Evolutionary conservation across 1,284 basidiomycete species (phyloP).

Genomic region (Marasmius sp.): DNA sequence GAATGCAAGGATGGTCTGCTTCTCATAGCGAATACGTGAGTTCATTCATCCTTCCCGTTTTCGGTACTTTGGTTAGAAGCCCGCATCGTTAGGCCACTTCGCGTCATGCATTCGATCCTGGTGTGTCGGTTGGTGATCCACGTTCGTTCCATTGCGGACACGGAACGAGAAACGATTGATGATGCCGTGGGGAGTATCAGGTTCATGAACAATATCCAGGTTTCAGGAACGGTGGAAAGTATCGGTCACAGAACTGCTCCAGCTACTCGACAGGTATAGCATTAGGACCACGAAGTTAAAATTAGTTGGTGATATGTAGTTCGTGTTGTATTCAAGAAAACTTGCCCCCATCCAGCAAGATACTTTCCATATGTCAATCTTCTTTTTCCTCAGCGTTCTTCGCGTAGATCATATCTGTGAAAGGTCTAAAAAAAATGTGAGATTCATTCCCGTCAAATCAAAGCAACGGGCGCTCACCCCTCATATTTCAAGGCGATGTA

Average conservation of each 20-base stretch:
- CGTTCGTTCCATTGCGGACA: neutral
- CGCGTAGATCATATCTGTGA: conserved; percentile 9
- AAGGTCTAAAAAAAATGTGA: neutral
- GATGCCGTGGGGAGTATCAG: neutral
- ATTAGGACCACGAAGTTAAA: too few species aligned
- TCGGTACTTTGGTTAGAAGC: neutral
- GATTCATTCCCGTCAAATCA: neutral
- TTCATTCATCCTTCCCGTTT: neutral
- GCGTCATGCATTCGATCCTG: neutral
- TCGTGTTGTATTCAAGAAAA: too few species aligned
- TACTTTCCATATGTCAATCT: too few species aligned
- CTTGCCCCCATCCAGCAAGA: too few species aligned
- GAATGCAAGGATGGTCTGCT: neutral
- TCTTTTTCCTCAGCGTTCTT: neutral
- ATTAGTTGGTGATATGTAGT: too few species aligned
- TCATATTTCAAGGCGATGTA: neutral
- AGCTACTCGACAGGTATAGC: too few species aligned
- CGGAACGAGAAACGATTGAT: neutral
- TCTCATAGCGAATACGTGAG: neutral
- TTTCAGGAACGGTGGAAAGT: too few species aligned
- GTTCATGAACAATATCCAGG: neutral
- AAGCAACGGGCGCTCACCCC: neutral
- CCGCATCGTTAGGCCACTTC: neutral
- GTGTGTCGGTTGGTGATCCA: neutral
- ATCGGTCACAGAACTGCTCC: too few species aligned